These are phyloP conservation scores for Wickerhamomyces chaumierensis DNA, from an alignment of 805 yeast genomes.

Conservation along the genomic window DNA sequence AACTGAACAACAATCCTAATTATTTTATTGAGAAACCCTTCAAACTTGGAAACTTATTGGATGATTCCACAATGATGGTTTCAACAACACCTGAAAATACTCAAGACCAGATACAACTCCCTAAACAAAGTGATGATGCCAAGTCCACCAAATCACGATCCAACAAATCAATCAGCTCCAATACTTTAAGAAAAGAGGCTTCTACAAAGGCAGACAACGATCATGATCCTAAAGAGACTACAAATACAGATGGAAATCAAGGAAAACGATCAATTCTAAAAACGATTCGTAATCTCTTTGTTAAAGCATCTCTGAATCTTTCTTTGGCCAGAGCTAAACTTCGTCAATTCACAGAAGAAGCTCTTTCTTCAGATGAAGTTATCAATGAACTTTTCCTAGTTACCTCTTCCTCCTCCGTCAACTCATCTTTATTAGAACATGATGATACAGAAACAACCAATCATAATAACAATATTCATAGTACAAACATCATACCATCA, in stretches of 20 bases:
- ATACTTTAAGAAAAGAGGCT: neutral
- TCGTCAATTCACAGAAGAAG: constrained; percentile 35
- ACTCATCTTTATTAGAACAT: constrained; percentile 19
- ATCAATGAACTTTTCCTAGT: constrained; percentile 38
- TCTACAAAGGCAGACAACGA: neutral
- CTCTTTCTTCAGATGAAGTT: constrained; percentile 36
- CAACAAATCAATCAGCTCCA: neutral
- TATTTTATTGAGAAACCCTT: too few species aligned
- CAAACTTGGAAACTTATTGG: too few species aligned
- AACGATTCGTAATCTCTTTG: constrained; percentile 22
- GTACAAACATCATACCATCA: too few species aligned
- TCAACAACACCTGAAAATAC: too few species aligned
- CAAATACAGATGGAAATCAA: neutral
- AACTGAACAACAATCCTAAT: too few species aligned
- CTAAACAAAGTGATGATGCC: too few species aligned
- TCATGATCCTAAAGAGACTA: neutral
- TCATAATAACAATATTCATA: constrained; percentile 5
- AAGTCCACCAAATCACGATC: too few species aligned
- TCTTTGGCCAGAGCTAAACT: constrained; percentile 24
- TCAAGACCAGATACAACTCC: too few species aligned
- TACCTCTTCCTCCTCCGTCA: constrained; percentile 22
- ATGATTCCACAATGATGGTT: too few species aligned
- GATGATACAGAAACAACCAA: constrained; percentile 3
- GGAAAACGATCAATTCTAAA: constrained; percentile 5
- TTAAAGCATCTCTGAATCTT: constrained; percentile 28